Conservation (phyloP, 306 rosid species). For the Geum urbanum region DNA sequence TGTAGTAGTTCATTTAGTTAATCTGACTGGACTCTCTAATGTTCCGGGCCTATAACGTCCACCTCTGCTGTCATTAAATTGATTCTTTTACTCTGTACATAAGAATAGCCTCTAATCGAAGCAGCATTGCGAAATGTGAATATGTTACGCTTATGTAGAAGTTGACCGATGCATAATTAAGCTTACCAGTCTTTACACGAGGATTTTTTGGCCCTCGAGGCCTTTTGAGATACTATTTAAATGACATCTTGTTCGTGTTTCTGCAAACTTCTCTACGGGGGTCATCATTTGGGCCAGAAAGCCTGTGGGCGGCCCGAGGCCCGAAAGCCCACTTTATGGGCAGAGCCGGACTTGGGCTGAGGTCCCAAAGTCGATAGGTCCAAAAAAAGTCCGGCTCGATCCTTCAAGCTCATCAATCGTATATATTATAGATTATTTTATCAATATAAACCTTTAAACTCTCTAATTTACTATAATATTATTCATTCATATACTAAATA, state of each 20-base stretch:
- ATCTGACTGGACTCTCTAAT: conserved; percentile 3
- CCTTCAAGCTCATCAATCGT: no score
- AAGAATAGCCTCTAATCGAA: conserved; percentile 6
- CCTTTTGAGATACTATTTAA: not conserved
- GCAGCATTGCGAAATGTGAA: not conserved
- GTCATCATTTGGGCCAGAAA: no score
- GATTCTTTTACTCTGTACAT: conserved; percentile 13
- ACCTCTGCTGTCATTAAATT: not conserved
- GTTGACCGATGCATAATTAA: conserved; percentile 3
- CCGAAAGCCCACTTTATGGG: no score
- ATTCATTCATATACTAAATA: no score
- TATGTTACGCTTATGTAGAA: not conserved
- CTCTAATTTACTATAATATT: no score
- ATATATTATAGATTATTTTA: no score
- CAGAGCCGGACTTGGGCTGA: no score
- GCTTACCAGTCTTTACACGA: not conserved
- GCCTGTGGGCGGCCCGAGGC: no score
- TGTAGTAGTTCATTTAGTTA: conserved; percentile 15
- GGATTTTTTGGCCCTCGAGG: not conserved
- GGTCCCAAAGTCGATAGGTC: no score
- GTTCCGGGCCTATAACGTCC: not conserved
- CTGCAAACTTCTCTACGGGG: not conserved
- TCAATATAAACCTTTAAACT: no score
- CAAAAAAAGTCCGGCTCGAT: no score
- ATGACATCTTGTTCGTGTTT: not conserved